Evolutionary conservation across 495 filamentous ascomycete species (phyloP), one percentile per base, ranked within the genome.

Genomic region (Tuber borchii): DNA sequence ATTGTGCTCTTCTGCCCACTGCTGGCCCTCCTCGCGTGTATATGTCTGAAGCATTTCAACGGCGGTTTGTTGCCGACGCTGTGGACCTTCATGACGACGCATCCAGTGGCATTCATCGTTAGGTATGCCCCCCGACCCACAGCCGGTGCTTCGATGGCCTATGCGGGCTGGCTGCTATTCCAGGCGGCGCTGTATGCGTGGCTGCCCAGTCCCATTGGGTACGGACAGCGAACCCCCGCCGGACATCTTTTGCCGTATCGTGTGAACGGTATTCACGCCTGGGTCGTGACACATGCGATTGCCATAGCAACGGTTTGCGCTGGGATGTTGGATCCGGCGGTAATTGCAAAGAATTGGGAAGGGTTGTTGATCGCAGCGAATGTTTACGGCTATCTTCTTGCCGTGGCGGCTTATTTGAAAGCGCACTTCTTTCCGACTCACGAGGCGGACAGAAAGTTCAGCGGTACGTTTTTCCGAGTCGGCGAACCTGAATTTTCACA

Each of bases 341-440:
- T 85, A 69, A 83, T 87, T 44, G 85, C 86, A 12, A 85, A 82
- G 42, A 80, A 86, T 73, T 87, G 85, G 85, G 77, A 83, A 70
- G 82, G 84, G 14, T 80, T 87, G 74, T 78, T 86, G 69, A 75
- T 86, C 17, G 81, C 81, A 39, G 82, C 83, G 56, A 86, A 87
- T 75, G 76, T 85, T 10, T 85, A 81, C 72, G 86, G 86, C 0
- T 83, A 84, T 70, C 43, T 85, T 68, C 77, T 86, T 40, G 74
- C 86, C 43, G 76, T 72, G 1, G 74, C 86, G 56, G 83, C 83
- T 22, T 85, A 84, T 70, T 40, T 83, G 34, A 87, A 87, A 77
- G 86, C 86, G 40, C 83, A 85, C 68, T 37, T 83, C 12, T 73
- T 71, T 45, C 86, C 86, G 16, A 84, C 85, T 14, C 85, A 86